Percentiles rank a stretch among this genome's conserved stretches.
Conservation (phyloP, 257 asterid genomes). For the Scutellaria minor region DNA sequence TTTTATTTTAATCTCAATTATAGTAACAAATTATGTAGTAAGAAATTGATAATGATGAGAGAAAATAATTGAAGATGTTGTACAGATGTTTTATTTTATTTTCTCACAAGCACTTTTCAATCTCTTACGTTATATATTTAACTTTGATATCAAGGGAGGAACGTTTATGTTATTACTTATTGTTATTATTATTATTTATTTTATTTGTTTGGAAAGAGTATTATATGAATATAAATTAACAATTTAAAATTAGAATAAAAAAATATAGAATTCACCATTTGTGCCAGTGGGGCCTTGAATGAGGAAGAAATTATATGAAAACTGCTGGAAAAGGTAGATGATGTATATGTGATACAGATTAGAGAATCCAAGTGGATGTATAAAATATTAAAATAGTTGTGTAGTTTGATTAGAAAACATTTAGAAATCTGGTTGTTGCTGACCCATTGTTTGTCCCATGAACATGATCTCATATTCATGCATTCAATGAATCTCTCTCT, state of each 20-base stretch:
- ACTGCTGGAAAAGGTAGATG: conserved; percentile 18
- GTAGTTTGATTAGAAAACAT: background rate
- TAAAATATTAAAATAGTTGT: background rate
- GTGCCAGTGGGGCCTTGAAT: conserved; percentile 34
- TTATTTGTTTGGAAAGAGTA: background rate
- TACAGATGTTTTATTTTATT: too few species aligned
- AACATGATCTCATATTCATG: conserved; percentile 2
- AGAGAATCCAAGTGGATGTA: conserved; percentile 39
- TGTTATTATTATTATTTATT: too few species aligned
- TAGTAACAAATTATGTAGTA: too few species aligned
- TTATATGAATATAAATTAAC: background rate
- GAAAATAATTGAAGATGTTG: too few species aligned
- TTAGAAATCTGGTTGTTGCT: background rate
- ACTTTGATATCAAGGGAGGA: too few species aligned
- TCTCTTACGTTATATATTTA: too few species aligned
- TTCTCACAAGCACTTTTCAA: too few species aligned
- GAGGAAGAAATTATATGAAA: conserved; percentile 14
- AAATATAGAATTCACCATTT: background rate
- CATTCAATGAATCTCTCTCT: conserved; percentile 25
- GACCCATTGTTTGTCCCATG: background rate
- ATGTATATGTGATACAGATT: background rate
- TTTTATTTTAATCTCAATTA: too few species aligned
- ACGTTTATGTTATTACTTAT: too few species aligned
- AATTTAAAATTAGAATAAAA: background rate
- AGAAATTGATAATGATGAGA: too few species aligned